Base-by-base conservation (phyloP, 768 basidiomycete genomes). In the Stropharia rugosoannulata region DNA sequence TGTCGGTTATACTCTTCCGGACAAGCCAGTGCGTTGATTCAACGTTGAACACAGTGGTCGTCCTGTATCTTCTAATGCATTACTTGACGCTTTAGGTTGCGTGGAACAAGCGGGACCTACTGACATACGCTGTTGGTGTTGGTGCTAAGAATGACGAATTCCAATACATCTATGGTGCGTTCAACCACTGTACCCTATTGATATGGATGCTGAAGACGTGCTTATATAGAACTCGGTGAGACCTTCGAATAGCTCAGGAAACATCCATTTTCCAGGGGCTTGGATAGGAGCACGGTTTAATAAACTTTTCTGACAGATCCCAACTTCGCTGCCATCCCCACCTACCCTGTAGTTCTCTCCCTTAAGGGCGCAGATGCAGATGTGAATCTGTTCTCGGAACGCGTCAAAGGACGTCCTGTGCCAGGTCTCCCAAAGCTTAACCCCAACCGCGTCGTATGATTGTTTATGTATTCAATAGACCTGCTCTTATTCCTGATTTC, bases 71-170 rank as follows among this genome's bases (percentile, higher is more conserved):
- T 18, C 47, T 32, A 36, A 43, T 12, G 10, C 38, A 22, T 7
- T 19, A 52, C 36, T 40, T 11, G 22, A 43, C 29, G 18, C 15
- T 25, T 3, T 44, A 93, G 90, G 92, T 91, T 22, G 70, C 81
- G 1, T 95, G 93, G 93, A 92, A 89, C 66, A 85, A 86, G 71
- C 83, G 91, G 49, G 93, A 95, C 70, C 73, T 93, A 15, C 72
- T 95, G 56, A 80, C 83, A 1, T 95, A 93, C 60, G 88, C 90
- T 11, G 74, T 85, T 22, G 90, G 90, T 12, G 86, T 95, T 37
- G 93, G 93, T 12, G 90, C 90, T 13, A 92, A 90, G 70, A 77
- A 77, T 39, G 78, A 88, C 48, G 91, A 94, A 52, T 79, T 83
- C 44, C 71, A 77, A 5, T 78, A 90, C 44, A 77, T 88, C 32